Evolutionary conservation across 2,329 filamentous ascomycete species (phyloP).

Genomic region (Penicillium crustosum): DNA sequence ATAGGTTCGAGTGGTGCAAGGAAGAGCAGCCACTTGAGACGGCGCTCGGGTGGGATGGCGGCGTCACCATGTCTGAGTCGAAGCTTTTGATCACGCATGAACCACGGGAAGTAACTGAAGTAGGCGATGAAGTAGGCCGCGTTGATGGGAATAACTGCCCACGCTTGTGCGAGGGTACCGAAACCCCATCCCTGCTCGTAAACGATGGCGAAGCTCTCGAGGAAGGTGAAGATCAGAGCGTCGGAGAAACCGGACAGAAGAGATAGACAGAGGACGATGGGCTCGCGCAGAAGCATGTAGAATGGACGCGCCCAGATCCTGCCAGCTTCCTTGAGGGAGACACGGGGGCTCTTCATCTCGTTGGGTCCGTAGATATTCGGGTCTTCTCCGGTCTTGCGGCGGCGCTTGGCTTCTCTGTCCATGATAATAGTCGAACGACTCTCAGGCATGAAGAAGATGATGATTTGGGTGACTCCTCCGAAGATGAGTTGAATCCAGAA

Average conservation of each 20-base stretch:
- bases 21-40: slow-evolving; percentile 66
- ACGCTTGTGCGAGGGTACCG: slow-evolving; percentile 54
- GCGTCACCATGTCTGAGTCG: slow-evolving; percentile 48
- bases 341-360: slow-evolving; percentile 48
- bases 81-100: slow-evolving; percentile 43
- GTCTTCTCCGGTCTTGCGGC: slow-evolving; percentile 51
- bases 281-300: slow-evolving; percentile 69
- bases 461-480: slow-evolving; percentile 50
- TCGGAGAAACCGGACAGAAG: slow-evolving; percentile 70
- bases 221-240: slow-evolving; percentile 65
- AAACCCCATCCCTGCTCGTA: slow-evolving; percentile 62
- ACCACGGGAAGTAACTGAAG: slow-evolving; percentile 53
- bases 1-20: slow-evolving; percentile 62
- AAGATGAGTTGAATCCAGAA: slow-evolving; percentile 62
- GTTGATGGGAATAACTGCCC: slow-evolving; percentile 66
- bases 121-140: slow-evolving; percentile 66
- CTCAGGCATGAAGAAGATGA: slow-evolving; percentile 55
- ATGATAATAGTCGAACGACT: slow-evolving; percentile 57
- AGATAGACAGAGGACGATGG: slow-evolving; percentile 68
- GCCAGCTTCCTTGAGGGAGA: slow-evolving; percentile 41
- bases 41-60: slow-evolving; percentile 60
- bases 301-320: slow-evolving; percentile 63
- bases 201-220: slow-evolving; percentile 58
- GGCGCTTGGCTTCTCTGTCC: slow-evolving; percentile 56
- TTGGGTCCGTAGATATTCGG: slow-evolving; percentile 65